Evolutionary conservation across 257 asterid genomes (phyloP).

Genomic region (Rehmannia glutinosa): DNA sequence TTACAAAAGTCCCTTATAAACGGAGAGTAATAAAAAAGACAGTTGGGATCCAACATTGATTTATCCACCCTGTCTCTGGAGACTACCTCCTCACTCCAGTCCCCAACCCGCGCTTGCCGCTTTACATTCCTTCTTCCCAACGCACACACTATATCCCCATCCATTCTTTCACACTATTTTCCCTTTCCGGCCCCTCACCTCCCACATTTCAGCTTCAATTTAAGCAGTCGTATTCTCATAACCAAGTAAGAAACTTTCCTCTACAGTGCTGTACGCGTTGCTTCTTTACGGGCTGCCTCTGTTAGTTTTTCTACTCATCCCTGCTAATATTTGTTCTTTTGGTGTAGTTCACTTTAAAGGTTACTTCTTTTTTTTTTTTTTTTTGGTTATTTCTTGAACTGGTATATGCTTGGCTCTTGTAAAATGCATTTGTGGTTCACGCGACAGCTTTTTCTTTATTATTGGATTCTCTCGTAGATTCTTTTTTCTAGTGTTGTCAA

Average conservation of each 20-base stretch:
- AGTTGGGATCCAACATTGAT: slow-evolving; percentile 1
- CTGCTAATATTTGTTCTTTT: not conserved
- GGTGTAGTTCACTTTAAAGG: not conserved
- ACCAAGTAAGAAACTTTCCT: not conserved
- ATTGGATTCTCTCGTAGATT: too few species aligned
- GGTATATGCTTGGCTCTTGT: not conserved
- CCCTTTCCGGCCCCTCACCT: not conserved
- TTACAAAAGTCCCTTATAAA: not conserved
- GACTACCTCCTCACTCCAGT: not conserved
- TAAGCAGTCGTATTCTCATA: not conserved
- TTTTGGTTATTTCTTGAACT: slow-evolving; percentile 2
- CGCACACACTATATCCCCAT: too few species aligned
- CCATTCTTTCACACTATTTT: not conserved
- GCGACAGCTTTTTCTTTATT: too few species aligned
- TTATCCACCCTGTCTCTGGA: slow-evolving; percentile 28
- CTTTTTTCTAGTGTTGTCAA: too few species aligned
- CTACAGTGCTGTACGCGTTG: not conserved
- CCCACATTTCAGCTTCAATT: not conserved
- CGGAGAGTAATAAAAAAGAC: not conserved
- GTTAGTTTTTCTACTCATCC: slow-evolving; percentile 18
- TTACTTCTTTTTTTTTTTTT: not conserved
- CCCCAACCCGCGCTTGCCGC: slow-evolving; percentile 10
- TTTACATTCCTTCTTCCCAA: slow-evolving; percentile 15
- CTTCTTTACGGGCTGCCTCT: not conserved
- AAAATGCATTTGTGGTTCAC: not conserved